These are phyloP conservation scores for Ascochyta fabae DNA, from an alignment of 2,329 filamentous ascomycete genomes.

Conservation along the genomic window DNA sequence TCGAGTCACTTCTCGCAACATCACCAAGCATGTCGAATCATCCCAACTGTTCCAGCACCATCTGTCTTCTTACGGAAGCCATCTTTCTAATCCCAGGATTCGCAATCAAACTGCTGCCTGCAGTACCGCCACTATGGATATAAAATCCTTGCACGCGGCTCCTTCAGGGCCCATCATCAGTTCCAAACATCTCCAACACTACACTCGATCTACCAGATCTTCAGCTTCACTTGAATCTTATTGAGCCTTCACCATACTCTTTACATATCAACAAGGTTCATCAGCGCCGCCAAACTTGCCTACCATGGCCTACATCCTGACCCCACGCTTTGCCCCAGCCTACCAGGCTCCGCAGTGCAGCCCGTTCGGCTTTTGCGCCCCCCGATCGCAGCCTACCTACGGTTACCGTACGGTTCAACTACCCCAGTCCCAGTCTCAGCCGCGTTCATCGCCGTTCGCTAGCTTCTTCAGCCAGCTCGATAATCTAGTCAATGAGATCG, in stretches of 20 bases:
- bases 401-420: slow-evolving; percentile 20
- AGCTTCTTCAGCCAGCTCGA: slow-evolving; percentile 45
- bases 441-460: slow-evolving; percentile 34
- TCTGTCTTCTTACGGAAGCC: slow-evolving; percentile 36
- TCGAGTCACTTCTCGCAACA: slow-evolving; percentile 31
- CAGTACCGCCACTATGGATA: slow-evolving; percentile 35
- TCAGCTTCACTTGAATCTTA: slow-evolving; percentile 27
- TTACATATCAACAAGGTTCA: slow-evolving; percentile 4
- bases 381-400: slow-evolving; percentile 28
- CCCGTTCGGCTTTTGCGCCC: slow-evolving; percentile 37
- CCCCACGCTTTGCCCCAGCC: slow-evolving; percentile 41
- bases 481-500: slow-evolving; percentile 40
- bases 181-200: slow-evolving; percentile 25
- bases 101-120: slow-evolving; percentile 38
- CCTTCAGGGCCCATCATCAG: slow-evolving; percentile 33
- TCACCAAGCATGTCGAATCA: slow-evolving; percentile 32
- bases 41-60: slow-evolving; percentile 35
- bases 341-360: slow-evolving; percentile 38
- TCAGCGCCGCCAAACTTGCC: slow-evolving; percentile 6
- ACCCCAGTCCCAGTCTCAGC: slow-evolving; percentile 10
- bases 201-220: slow-evolving; percentile 30
- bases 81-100: slow-evolving; percentile 35
- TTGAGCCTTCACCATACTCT: slow-evolving; percentile 12
- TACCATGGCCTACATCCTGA: slow-evolving; percentile 46
- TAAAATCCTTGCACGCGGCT: slow-evolving; percentile 33